phyloP scores from a whole-genome alignment of 1,284 basidiomycete genomes.

The Austroboletus niveus region DNA sequence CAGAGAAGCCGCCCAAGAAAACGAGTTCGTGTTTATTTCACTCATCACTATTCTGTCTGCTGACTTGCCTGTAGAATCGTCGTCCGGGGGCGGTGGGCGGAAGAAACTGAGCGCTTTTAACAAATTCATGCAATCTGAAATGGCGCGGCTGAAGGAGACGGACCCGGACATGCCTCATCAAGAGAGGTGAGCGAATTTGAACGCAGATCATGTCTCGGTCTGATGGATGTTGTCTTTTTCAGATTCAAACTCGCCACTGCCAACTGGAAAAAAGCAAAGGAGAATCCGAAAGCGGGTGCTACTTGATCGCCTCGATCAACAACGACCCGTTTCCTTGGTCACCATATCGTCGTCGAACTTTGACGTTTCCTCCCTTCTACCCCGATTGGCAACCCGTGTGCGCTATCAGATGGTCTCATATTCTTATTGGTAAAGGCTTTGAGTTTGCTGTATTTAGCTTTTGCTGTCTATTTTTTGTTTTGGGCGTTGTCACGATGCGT shows the following conservation, averaged over 20 bases:
- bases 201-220: constrained; percentile 4
- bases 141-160: constrained; percentile 69
- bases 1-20: constrained; percentile 36
- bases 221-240: constrained; percentile 6
- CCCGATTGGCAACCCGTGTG: constrained; percentile 10
- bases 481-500: constrained; percentile 5
- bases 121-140: constrained; percentile 77
- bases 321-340: constrained; percentile 4
- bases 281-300: constrained; percentile 52
- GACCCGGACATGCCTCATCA: constrained; percentile 68
- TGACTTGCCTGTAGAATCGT: constrained; percentile 35
- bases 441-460: constrained; percentile 18
- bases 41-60: background rate
- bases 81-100: constrained; percentile 39
- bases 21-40: constrained; percentile 26
- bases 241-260: constrained; percentile 74
- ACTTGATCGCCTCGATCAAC: constrained; percentile 11
- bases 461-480: constrained; percentile 7
- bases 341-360: constrained; percentile 7
- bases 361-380: constrained; percentile 9
- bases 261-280: constrained; percentile 74
- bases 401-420: constrained; percentile 11
- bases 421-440: constrained; percentile 35
- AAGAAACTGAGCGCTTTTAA: constrained; percentile 70
- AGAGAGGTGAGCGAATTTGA: constrained; percentile 53